Conservation (phyloP, 1,139 yeast species). For the Sugiyamaella pinicola region DNA sequence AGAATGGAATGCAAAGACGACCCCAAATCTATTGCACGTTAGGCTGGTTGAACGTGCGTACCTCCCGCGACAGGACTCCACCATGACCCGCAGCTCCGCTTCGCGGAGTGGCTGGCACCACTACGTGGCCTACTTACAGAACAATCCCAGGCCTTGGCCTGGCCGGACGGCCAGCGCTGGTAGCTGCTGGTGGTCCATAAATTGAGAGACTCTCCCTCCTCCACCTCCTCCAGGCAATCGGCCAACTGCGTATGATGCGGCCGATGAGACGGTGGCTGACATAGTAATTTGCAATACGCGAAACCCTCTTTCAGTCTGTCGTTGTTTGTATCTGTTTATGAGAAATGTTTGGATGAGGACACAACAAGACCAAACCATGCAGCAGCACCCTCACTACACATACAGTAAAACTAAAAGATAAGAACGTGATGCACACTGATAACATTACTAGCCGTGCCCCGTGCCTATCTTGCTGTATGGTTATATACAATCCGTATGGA, state of each 20-base stretch:
- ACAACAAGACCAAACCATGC: too few relatives aligned
- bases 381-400: background rate
- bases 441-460: background rate
- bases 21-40: constrained; percentile 29
- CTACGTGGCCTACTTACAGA: constrained; percentile 19
- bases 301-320: background rate
- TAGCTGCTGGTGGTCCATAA: constrained; percentile 4
- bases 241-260: constrained; percentile 8
- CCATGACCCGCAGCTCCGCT: background rate
- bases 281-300: background rate
- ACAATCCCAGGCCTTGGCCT: constrained; percentile 17
- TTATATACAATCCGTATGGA: too few relatives aligned
- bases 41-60: background rate
- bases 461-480: background rate
- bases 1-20: constrained; percentile 33
- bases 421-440: background rate
- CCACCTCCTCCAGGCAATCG: constrained; percentile 6
- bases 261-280: constrained; percentile 17
- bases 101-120: background rate
- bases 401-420: background rate
- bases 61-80: constrained; percentile 2
- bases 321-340: background rate
- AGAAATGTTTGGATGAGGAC: too few relatives aligned
- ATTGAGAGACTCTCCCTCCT: constrained; percentile 1
- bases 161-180: constrained; percentile 15